Base-by-base conservation (phyloP, 257 asterid genomes). In the Pogostemon cablin region DNA sequence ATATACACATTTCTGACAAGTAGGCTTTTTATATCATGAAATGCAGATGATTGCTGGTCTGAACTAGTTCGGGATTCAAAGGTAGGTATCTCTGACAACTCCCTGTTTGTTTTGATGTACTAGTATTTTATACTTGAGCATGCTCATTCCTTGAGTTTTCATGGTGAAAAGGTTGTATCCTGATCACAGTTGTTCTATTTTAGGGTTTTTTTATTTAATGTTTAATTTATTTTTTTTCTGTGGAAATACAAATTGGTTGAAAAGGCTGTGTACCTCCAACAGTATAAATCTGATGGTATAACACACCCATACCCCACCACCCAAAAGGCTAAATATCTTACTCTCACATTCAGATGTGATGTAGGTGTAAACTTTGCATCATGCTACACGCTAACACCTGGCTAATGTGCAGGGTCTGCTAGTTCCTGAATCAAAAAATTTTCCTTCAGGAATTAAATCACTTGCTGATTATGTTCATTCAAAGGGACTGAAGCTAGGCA, bases 41-140 rank as follows among this genome's bases (percentile, higher is more conserved):
- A 75, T 71, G 79, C 96, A 93, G 99, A 93, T 81, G 99, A 93
- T 81, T 93, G 99, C 82, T 93, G 99, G 99, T 87, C 99, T 61
- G 81, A 77, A 44, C 38, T 71, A 47, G 41, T 12, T 8, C 86
- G 99, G 49, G 84, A 88, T 72, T 74, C 77, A 4, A 56, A 91
- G 89, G 98, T 88, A 67, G 64, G 8, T 49, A 68, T 69, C 54
- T 73, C 32, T 25, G 55, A 25, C 61, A 58, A 61, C 76, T 71
- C 37, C 56, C 37, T 49, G 25, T 37, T 40, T 43, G 42, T 40
- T 57, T 65, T 17, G 15, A 37, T 62, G 40, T 25, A 15, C 15
- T 15, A 25, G 47, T 65, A 25, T 61, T 25, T 53, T 35, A 52
- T n/a, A 41, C 55, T 64, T 32, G 55, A 37, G 56, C 72, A 52